Percentiles rank a stretch among this genome's conserved stretches.
Evolutionary conservation across 768 basidiomycete genomes (phyloP).

Genomic region (Tricholoma matsutake): DNA sequence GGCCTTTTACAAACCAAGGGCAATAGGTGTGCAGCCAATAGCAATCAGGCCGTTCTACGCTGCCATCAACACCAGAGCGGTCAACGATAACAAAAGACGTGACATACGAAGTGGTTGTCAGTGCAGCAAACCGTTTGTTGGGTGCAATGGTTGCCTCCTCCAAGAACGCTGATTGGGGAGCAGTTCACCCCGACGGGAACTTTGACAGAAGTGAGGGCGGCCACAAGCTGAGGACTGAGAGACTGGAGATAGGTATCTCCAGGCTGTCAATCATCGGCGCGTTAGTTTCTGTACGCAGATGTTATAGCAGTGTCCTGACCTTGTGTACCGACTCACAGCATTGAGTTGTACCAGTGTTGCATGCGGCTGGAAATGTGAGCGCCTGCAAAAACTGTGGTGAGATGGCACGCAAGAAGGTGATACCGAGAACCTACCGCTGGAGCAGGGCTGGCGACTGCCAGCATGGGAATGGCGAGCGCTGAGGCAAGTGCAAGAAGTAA

Average conservation of each 20-base stretch:
- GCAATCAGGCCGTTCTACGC: constrained; percentile 10
- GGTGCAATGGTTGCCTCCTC: constrained; percentile 16
- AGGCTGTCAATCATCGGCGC: not conserved
- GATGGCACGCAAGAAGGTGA: constrained; percentile 6
- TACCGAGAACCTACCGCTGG: constrained; percentile 9
- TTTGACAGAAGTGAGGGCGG: not conserved
- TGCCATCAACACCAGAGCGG: not conserved
- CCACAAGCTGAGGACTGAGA: not conserved
- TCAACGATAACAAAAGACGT: not conserved
- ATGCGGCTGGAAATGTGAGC: constrained; percentile 5
- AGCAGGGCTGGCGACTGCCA: constrained; percentile 16
- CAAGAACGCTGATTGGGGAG: constrained; percentile 12
- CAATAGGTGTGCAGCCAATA: constrained; percentile 23
- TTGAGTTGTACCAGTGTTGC: constrained; percentile 18
- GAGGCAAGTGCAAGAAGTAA: constrained; percentile 1
- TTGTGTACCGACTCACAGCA: constrained; percentile 20
- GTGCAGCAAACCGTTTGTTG: constrained; percentile 32
- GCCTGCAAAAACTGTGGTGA: not conserved
- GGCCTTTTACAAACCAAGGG: not conserved
- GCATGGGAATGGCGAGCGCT: constrained; percentile 23
- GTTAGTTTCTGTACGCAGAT: not conserved
- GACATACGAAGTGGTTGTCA: constrained; percentile 19
- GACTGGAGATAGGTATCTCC: not conserved
- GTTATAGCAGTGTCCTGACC: constrained; percentile 5
- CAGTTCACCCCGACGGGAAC: constrained; percentile 18